Conservation (phyloP, 805 yeast genomes). For the Scheffersomyces spartinae region DNA sequence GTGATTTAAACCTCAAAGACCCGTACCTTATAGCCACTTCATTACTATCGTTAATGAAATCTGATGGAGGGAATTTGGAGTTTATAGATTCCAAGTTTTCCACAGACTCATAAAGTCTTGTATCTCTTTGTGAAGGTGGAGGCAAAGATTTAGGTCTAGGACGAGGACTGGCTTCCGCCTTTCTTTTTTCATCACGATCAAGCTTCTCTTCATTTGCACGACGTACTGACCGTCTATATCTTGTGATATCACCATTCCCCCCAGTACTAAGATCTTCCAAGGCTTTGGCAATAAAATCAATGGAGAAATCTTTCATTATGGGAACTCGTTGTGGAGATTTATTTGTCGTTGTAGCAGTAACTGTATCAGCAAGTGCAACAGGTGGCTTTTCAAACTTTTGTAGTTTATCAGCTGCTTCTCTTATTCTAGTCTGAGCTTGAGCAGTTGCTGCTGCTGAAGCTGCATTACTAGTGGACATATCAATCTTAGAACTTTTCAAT, state of each 20-base stretch:
- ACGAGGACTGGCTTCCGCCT: constrained; percentile 1
- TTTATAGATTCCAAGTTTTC: constrained; percentile 9
- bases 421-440: too few species aligned
- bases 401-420: too few species aligned
- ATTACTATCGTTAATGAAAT: constrained; percentile 20
- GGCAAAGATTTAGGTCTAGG: constrained; percentile 9
- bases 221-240: constrained; percentile 28
- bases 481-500: too few species aligned
- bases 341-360: too few species aligned
- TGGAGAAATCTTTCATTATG: constrained; percentile 30
- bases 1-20: constrained; percentile 9
- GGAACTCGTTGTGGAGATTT: constrained; percentile 20
- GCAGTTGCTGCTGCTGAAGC: constrained; percentile 3
- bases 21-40: constrained; percentile 28
- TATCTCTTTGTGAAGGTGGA: constrained; percentile 5
- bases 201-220: constrained; percentile 7
- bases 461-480: too few species aligned
- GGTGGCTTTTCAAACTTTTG: too few species aligned
- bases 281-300: constrained; percentile 35
- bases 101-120: background rate
- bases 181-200: constrained; percentile 1
- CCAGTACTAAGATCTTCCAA: constrained; percentile 33
- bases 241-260: constrained; percentile 32
- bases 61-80: constrained; percentile 3
- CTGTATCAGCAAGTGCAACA: too few species aligned